These are phyloP conservation scores for Dactylellina drechsleri DNA, from an alignment of 2,329 filamentous ascomycete species.

Conservation along the genomic window DNA sequence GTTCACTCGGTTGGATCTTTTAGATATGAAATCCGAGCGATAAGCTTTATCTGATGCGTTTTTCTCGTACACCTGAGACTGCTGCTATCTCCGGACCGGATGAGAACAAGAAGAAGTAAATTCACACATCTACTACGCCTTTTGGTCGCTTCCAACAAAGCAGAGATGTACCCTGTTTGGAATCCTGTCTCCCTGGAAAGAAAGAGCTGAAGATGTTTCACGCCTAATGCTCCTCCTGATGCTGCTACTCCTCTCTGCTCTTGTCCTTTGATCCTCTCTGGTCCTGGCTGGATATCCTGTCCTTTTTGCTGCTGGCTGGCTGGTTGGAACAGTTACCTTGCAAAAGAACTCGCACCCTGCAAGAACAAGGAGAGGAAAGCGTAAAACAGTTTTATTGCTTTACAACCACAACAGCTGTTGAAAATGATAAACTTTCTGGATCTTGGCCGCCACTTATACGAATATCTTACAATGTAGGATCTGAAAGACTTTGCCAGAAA, in stretches of 20 bases:
- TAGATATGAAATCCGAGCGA: conserved; percentile 35
- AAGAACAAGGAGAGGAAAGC: conserved; percentile 18
- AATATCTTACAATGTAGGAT: conserved; percentile 75
- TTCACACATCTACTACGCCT: conserved; percentile 15
- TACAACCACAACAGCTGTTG: conserved; percentile 39
- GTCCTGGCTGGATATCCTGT: conserved; percentile 54
- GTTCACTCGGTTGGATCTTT: conserved; percentile 37
- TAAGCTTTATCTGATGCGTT: conserved; percentile 13
- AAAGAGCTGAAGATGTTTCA: conserved; percentile 45
- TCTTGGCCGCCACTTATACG: conserved; percentile 59
- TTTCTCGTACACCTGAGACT: conserved; percentile 21
- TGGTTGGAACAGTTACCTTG: conserved; percentile 42
- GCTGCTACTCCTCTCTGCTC: conserved; percentile 34
- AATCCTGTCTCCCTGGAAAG: conserved; percentile 49
- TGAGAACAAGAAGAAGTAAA: conserved; percentile 21
- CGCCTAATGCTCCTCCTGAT: conserved; percentile 21
- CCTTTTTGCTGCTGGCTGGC: conserved; percentile 34
- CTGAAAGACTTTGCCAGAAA: conserved; percentile 99
- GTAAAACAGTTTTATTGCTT: conserved; percentile 36
- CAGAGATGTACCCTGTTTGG: conserved; percentile 41
- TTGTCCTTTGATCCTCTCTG: conserved; percentile 48
- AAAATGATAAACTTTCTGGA: conserved; percentile 59
- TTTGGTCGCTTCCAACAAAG: conserved; percentile 52
- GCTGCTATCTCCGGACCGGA: conserved; percentile 53
- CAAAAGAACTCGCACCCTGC: neutral